Percentiles rank a stretch among this genome's conserved stretches.
Conservation (phyloP, 441 rosid genomes). For the Raphanus hybrid region DNA sequence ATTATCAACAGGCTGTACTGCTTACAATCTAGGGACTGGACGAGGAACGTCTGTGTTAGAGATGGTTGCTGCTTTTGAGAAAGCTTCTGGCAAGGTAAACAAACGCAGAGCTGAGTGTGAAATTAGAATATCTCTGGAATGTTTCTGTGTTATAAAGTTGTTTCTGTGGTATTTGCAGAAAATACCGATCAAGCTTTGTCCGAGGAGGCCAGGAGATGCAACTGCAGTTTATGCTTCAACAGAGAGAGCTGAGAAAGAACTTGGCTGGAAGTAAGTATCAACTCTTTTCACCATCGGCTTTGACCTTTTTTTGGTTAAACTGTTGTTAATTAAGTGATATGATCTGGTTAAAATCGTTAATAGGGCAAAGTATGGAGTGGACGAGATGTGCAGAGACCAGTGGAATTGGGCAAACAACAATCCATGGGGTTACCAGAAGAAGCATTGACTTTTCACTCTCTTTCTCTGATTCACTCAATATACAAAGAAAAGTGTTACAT, state of each 20-base stretch:
- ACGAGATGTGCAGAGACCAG: no score
- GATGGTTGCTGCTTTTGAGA: conserved; percentile 79
- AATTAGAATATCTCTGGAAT: not conserved
- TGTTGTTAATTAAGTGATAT: no score
- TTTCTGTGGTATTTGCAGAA: conserved; percentile 53
- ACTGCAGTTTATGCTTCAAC: conserved; percentile 85
- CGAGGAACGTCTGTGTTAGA: conserved; percentile 66
- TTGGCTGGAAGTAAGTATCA: conserved; percentile 66
- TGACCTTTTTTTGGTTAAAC: not conserved
- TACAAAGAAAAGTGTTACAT: conserved; percentile 17
- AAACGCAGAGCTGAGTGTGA: not conserved
- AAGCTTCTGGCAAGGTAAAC: conserved; percentile 75
- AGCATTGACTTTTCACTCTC: no score
- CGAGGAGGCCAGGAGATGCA: conserved; percentile 90
- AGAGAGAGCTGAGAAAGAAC: conserved; percentile 80
- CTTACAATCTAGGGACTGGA: conserved; percentile 70
- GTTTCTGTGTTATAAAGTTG: not conserved
- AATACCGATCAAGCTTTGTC: conserved; percentile 77
- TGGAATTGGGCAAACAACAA: no score
- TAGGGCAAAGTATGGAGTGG: no score
- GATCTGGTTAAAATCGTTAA: no score
- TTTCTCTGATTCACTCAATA: conserved; percentile 22
- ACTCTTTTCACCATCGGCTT: conserved; percentile 19
- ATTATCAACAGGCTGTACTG: conserved; percentile 52
- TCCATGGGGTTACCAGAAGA: conserved; percentile 52